These are phyloP conservation scores for Breviolum minutum DNA, from an alignment of 73 alveolate species.

Conservation along the genomic window DNA sequence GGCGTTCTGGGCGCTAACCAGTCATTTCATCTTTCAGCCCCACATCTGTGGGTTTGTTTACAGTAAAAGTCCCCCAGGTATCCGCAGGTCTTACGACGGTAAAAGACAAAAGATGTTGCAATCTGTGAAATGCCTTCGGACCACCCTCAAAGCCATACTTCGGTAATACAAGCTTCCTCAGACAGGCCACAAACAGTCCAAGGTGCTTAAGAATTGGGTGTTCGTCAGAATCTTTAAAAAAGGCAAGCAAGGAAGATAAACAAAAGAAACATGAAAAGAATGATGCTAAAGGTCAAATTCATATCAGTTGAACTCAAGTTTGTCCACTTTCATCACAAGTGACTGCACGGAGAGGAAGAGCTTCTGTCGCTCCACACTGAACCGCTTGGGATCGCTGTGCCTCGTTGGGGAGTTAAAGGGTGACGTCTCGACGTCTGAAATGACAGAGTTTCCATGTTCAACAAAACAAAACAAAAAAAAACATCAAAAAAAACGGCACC, in stretches of 20 bases:
- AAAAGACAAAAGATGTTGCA: not conserved
- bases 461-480: too few relatives aligned
- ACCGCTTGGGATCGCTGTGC: constrained; percentile 55
- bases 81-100: not conserved
- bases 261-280: not conserved
- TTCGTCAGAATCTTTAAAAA: too few relatives aligned
- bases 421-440: too few relatives aligned
- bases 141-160: constrained; percentile 71
- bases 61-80: not conserved
- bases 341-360: constrained; percentile 82
- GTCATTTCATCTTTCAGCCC: not conserved
- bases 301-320: not conserved
- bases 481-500: too few relatives aligned
- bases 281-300: not conserved
- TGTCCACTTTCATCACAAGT: not conserved
- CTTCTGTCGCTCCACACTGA: constrained; percentile 60
- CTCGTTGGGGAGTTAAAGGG: not conserved
- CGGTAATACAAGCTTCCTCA: constrained; percentile 59
- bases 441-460: too few relatives aligned
- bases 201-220: not conserved
- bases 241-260: not conserved
- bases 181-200: not conserved
- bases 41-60: too few relatives aligned
- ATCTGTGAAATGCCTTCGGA: constrained; percentile 4
- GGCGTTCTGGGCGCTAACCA: not conserved